Evolutionary conservation across 179 eudicot species (phyloP), one percentile per base, ranked within the genome.

Genomic region (Beta lomatogona): DNA sequence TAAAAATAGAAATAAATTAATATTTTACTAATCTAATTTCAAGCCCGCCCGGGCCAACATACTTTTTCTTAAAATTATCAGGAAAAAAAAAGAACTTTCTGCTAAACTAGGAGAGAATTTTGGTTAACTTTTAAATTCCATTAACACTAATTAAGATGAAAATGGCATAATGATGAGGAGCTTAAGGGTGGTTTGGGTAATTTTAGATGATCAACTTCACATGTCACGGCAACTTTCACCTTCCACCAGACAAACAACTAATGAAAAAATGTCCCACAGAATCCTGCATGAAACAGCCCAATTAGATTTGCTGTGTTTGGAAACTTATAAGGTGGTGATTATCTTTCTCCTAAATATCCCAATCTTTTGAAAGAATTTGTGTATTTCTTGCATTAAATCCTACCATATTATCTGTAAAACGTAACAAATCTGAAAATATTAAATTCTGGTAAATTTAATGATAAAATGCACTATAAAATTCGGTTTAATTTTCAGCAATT

Each of bases 241-340:
- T 69, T 7, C 53, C 7, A 59, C 6, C 65, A 60, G 8, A 19
- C 73, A 80, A 54, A 53, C 45, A 66, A 67, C 64, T 80, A 46
- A 80, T 75, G 66, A 58, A 44, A 44, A 74, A 64, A 54, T 80
- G 53, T 58, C 79, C 83, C 57, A 74, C 73, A 75, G 65, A 81
- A 41, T 81, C 82, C 70, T 80, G 77, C 76, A 72, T 72, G 50
- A 60, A 80, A 72, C 82, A 80, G 52, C 82, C 28, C 77, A 71
- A 72, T 80, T 80, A 65, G 79, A 81, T 81, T 71, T 81, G 79
- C 57, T 54, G 14, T 65, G 44, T 81, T 75, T 53, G 58, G 78
- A 71, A 74, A 75, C 41, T 44, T 2, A 74, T 53, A 61, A 71
- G 25, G 60, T 48, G 31, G 4, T 64, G 16, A 77, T 22, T 64